Evolutionary conservation across 1,139 yeast species (phyloP).

Genomic region (Wickerhamomyces sp.): DNA sequence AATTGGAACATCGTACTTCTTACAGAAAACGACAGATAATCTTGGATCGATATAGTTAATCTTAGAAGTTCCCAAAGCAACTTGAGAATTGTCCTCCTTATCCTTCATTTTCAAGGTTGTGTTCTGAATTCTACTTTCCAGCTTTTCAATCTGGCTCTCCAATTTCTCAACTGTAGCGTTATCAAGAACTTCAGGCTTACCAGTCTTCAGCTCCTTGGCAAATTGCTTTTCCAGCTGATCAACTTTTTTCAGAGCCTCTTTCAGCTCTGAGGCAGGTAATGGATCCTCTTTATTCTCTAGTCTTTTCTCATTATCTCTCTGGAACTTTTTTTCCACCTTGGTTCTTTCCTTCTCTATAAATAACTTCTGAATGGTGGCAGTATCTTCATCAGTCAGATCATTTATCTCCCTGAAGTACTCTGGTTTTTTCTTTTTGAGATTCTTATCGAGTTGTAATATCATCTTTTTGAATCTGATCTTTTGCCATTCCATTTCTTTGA

Average conservation of each 20-base stretch:
- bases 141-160: slow-evolving; percentile 62
- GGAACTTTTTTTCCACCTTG: slow-evolving; percentile 57
- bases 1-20: slow-evolving; percentile 81
- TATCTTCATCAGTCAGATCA: slow-evolving; percentile 66
- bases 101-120: slow-evolving; percentile 77
- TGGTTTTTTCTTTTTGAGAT: slow-evolving; percentile 45
- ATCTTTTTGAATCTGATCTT: slow-evolving; percentile 68
- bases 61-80: slow-evolving; percentile 89
- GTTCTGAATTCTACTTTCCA: slow-evolving; percentile 66
- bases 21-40: slow-evolving; percentile 83
- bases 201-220: slow-evolving; percentile 55
- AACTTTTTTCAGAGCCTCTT: slow-evolving; percentile 54
- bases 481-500: slow-evolving; percentile 81
- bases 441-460: slow-evolving; percentile 62
- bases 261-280: slow-evolving; percentile 50
- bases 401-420: slow-evolving; percentile 64
- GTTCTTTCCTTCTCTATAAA: slow-evolving; percentile 57
- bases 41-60: slow-evolving; percentile 95
- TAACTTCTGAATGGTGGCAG: slow-evolving; percentile 48
- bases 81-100: slow-evolving; percentile 91
- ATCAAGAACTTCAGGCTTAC: slow-evolving; percentile 49
- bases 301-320: slow-evolving; percentile 73
- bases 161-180: slow-evolving; percentile 64
- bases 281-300: slow-evolving; percentile 50
- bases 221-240: slow-evolving; percentile 53